Percentiles rank a stretch among this genome's conserved stretches.
phyloP scores from a whole-genome alignment of 176 grass and related monocot species.

The Paspalum vaginatum region DNA sequence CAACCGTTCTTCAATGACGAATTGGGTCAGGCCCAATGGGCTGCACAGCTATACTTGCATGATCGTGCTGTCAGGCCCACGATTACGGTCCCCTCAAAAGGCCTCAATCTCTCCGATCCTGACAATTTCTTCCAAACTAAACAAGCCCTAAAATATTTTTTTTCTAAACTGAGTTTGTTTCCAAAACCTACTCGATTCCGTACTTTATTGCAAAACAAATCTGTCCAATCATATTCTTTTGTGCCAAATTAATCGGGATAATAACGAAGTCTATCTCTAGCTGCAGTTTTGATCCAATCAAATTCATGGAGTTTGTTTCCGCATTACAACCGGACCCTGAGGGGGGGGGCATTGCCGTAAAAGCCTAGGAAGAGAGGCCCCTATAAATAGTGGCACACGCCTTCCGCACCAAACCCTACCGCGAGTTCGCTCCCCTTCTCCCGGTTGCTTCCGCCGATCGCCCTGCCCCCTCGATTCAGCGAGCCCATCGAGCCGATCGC shows the following conservation, averaged over 20 bases:
- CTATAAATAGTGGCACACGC: constrained; percentile 50
- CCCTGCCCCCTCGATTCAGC: constrained; percentile 28
- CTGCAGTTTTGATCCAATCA: neutral
- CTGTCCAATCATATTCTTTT: neutral
- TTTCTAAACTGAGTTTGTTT: too few species aligned
- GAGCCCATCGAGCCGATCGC: neutral
- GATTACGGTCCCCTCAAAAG: too few species aligned
- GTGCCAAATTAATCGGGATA: neutral
- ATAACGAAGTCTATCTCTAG: neutral
- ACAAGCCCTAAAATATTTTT: too few species aligned
- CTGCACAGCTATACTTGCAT: too few species aligned
- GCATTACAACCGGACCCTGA: neutral
- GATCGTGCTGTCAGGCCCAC: too few species aligned
- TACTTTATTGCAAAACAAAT: neutral
- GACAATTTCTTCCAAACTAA: too few species aligned
- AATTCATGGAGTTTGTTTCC: neutral
- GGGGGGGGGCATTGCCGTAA: constrained; percentile 33
- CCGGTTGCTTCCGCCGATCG: constrained; percentile 46
- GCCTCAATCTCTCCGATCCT: too few species aligned
- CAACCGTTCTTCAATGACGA: too few species aligned
- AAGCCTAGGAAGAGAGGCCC: neutral
- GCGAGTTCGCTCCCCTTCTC: constrained; percentile 25
- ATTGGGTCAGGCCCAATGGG: too few species aligned
- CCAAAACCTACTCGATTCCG: too few species aligned
- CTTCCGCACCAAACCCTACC: constrained; percentile 48